Conservation (phyloP, 139 green algal genomes). For the Tetraselmis striata region DNA sequence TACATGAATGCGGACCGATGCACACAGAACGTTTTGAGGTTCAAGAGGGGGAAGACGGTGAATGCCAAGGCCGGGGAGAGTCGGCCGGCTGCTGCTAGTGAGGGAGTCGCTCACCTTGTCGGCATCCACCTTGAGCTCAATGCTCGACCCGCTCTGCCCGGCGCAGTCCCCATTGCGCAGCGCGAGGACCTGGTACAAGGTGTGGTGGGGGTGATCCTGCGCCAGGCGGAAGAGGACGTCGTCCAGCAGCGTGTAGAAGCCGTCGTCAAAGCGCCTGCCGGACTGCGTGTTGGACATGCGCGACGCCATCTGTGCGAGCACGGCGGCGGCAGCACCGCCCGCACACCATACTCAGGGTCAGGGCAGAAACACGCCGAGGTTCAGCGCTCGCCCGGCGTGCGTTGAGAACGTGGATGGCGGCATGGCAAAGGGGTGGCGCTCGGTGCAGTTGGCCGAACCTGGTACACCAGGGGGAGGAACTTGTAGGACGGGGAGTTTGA, state of each 20-base stretch:
- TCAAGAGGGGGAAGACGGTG: no score
- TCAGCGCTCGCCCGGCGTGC: no score
- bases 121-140: conserved; percentile 18
- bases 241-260: conserved; percentile 23
- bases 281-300: conserved; percentile 10
- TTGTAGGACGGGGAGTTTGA: conserved; percentile 71
- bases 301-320: not conserved
- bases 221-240: conserved; percentile 56
- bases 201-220: conserved; percentile 79
- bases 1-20: no score
- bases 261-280: not conserved
- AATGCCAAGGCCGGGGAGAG: no score
- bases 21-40: no score
- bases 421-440: not conserved
- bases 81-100: no score
- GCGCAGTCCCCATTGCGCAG: conserved; percentile 59
- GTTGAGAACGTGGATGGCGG: not conserved
- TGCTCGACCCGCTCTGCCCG: not conserved
- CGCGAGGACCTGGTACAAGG: conserved; percentile 66
- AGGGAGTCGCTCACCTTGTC: no score
- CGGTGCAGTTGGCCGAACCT: conserved; percentile 43
- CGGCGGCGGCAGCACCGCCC: not conserved
- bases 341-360: no score
- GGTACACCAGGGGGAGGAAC: conserved; percentile 86
- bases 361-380: no score